Conservation (phyloP, 352 stramenopile genomes). For the Phytopythium vexans region DNA sequence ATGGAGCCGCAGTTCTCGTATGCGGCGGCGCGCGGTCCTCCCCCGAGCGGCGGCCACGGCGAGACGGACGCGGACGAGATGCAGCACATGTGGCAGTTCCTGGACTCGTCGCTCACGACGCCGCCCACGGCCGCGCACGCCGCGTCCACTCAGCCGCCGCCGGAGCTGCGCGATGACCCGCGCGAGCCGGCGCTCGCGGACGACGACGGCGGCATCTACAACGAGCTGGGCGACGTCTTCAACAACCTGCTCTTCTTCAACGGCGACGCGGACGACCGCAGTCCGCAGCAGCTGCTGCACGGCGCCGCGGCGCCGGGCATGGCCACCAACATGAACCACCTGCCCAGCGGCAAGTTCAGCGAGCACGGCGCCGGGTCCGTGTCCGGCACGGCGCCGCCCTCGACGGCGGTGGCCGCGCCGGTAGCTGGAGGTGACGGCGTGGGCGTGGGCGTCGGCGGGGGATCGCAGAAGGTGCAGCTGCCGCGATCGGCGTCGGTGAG, state of each 20-base stretch:
- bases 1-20: slow-evolving; percentile 16
- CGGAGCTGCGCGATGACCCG: slow-evolving; percentile 16
- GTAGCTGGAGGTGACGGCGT: background rate
- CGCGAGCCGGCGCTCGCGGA: slow-evolving; percentile 34
- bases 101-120: slow-evolving; percentile 51
- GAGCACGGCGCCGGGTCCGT: background rate
- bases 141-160: slow-evolving; percentile 10
- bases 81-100: slow-evolving; percentile 61
- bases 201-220: slow-evolving; percentile 47
- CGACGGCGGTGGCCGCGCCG: background rate
- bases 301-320: background rate
- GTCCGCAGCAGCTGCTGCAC: slow-evolving; percentile 12
- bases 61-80: slow-evolving; percentile 50
- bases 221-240: slow-evolving; percentile 67
- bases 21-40: background rate
- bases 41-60: slow-evolving; percentile 5
- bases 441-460: background rate
- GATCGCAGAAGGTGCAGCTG: slow-evolving; percentile 40
- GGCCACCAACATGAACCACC: background rate
- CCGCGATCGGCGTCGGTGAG: slow-evolving; percentile 39
- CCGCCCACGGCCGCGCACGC: slow-evolving; percentile 28
- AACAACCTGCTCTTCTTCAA: slow-evolving; percentile 63
- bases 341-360: slow-evolving; percentile 7
- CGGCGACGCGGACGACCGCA: slow-evolving; percentile 39
- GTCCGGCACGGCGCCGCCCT: slow-evolving; percentile 2